Evolutionary conservation across 495 filamentous ascomycete genomes (phyloP), one percentile per base, ranked within the genome.

Genomic region (Xylaria telfairii): DNA sequence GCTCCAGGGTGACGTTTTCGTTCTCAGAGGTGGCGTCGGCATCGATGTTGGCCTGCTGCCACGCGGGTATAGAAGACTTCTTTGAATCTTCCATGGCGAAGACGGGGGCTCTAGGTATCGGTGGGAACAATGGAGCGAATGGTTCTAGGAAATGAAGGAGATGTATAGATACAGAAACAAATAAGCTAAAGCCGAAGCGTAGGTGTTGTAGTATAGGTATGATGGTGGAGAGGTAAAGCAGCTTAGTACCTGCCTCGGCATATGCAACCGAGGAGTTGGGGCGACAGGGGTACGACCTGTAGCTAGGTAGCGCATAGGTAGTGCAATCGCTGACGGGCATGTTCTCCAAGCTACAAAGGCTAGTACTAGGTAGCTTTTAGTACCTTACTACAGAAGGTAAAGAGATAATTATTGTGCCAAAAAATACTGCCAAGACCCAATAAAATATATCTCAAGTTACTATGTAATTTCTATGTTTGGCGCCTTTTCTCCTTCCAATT

Each of bases 1-100:
- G 89, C 21, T 93, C 88, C 21, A 95, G 76, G 13, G 91, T 84
- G 32, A 83, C 75, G 63, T 77, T 75, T 21, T 77, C 77, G 26
- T 74, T 65, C 26, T 75, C 65, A 67, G 78, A 70, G 72, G 57
- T 44, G 64, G 68, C 57, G 30, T 74, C 71, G 28, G 73, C 24
- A 39, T 70, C 41, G 34, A 69, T 26, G 28, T 67, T 39, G 19
- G 47, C 61, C 51, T 74, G 76, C 28, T 74, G 78, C 71, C 71
- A 72, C 37, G 74, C 51, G 17, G 75, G 73, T 70, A 73, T 74
- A 28, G 67, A 65, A 32, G 71, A 7, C 4, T 57, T 64, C 39
- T 75, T 70, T 7, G 71, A 62, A 21, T 75, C 76, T 6, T 59
- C 62, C 73, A 74, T 74, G 21, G 49, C 67, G 65, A 49, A 39